Base-by-base conservation (phyloP, 164 flowering plant species). In the Vitis labrusca region DNA sequence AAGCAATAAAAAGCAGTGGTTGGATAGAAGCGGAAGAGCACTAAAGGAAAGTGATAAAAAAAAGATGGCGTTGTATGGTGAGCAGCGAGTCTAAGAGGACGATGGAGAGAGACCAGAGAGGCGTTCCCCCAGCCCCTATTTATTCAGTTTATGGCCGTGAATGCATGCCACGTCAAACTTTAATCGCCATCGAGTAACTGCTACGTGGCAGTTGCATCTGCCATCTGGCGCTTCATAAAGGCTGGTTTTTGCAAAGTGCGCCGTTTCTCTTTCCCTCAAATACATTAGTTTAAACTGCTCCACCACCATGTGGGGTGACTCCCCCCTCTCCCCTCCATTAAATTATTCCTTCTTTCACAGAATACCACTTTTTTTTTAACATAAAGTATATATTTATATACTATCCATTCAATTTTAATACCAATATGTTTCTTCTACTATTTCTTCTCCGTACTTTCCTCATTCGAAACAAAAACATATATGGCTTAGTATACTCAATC, bases 111-210 rank as follows among this genome's bases (percentile, higher is more conserved):
- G 68, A 14, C 48, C 32, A 50, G 37, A 67, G 62, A 47, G 5
- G 50, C 27, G 9, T 30, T 30, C 5, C 9, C 8, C 7, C 6
- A 9, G 27, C 27, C 61, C 9, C 32, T 58, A 58, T 58, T 58
- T 58, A 58, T 58, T 19, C 9, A 58, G 61, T 5, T 58, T 30
- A 2, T 6, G 48, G 66, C 13, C 15, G 63, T 15, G 9, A 63
- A 72, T 77, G 80, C 70, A 17, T 67, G 75, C 72, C 75, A 78
- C 78, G 78, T 77, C 74, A 77, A 50, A 64, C 59, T 29, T 66
- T 59, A 54, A 66, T 52, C 10, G 44, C 63, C 37, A 70, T 55
- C 59, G 67, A n/a, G 23, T 49, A 71, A 8, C 17, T 10, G 80
- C 57, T 37, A 71, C 77, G 81, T 74, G 81, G 78, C 72, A 19